Conservation (phyloP, 2,329 filamentous ascomycete genomes). For the Trichophyton verrucosum region DNA sequence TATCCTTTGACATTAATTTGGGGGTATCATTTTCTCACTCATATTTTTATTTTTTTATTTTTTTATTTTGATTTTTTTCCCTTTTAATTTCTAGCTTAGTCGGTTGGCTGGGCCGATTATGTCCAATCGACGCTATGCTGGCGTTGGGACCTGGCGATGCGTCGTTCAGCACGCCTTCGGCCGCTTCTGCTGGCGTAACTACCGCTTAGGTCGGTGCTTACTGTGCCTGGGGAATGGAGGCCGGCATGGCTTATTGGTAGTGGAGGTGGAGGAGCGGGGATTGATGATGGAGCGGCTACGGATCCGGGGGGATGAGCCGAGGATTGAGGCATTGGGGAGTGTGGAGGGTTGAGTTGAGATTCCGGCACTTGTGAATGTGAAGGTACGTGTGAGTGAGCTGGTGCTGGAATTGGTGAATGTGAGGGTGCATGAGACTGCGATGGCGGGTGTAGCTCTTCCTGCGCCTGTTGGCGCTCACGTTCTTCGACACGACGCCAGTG, state of each 20-base stretch:
- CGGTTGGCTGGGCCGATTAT: not conserved
- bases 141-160: conserved; percentile 36
- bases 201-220: conserved; percentile 37
- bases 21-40: not conserved
- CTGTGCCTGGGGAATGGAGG: conserved; percentile 33
- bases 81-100: not conserved
- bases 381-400: not conserved
- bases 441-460: not conserved
- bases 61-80: not conserved
- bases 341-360: not conserved
- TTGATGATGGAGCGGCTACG: conserved; percentile 2
- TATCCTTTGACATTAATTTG: not conserved
- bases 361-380: not conserved
- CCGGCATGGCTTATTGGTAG: conserved; percentile 17
- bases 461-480: conserved; percentile 33
- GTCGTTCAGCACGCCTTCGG: conserved; percentile 41
- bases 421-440: not conserved
- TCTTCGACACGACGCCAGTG: conserved; percentile 40
- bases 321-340: not conserved
- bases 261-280: conserved; percentile 21
- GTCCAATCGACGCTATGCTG: conserved; percentile 37
- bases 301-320: not conserved
- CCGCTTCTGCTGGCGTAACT: conserved; percentile 44
- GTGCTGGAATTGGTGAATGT: not conserved
- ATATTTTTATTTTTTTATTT: not conserved